Percentiles rank a stretch among this genome's conserved stretches.
phyloP scores from a whole-genome alignment of 495 filamentous ascomycete species.

The Patellaria atrata region DNA sequence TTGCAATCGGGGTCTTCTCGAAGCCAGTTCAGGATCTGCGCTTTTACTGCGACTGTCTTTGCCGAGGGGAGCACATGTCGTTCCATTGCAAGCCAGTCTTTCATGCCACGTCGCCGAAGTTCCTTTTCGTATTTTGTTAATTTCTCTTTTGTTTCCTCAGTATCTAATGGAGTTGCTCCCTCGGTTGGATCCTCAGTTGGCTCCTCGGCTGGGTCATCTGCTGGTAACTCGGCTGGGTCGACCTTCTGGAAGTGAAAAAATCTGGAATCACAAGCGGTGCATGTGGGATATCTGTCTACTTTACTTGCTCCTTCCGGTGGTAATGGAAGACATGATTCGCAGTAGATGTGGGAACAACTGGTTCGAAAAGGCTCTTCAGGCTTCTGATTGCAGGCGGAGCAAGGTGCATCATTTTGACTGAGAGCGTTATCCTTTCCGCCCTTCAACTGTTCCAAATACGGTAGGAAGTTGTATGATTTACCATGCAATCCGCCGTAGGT shows the following conservation, averaged over 20 bases:
- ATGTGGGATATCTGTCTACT: conserved; percentile 8
- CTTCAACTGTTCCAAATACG: conserved; percentile 22
- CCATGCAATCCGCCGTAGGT: conserved; percentile 8
- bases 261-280: too few relatives aligned
- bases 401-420: conserved; percentile 22
- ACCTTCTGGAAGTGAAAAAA: too few relatives aligned
- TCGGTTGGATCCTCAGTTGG: too few relatives aligned
- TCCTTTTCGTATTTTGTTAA: too few relatives aligned
- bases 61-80: conserved; percentile 24
- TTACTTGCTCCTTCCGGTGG: conserved; percentile 18
- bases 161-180: too few relatives aligned
- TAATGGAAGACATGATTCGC: conserved; percentile 29
- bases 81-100: conserved; percentile 23
- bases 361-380: conserved; percentile 29
- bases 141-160: too few relatives aligned
- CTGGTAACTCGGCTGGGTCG: too few relatives aligned
- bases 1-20: conserved; percentile 22
- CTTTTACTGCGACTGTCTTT: conserved; percentile 28
- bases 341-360: conserved; percentile 36
- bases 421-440: conserved; percentile 22
- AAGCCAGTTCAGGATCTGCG: conserved; percentile 27
- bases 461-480: conserved; percentile 19
- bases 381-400: conserved; percentile 23
- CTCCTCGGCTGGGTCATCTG: too few relatives aligned
- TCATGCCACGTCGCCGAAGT: conserved; percentile 11